These are phyloP conservation scores for Globisporangium nunn DNA, from an alignment of 352 stramenopile species.

Conservation along the genomic window DNA sequence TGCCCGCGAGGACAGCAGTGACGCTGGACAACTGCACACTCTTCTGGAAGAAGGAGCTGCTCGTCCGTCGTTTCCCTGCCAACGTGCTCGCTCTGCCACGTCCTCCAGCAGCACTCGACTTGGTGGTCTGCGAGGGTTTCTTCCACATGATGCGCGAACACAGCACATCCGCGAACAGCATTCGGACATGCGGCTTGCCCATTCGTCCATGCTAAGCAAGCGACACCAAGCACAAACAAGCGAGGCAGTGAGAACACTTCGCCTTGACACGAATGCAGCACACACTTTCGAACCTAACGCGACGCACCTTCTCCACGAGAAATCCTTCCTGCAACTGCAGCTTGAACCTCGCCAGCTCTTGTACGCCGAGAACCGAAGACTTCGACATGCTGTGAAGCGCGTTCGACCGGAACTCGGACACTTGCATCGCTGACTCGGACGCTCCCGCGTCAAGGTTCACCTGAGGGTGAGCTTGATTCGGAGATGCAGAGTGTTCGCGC, in stretches of 20 bases:
- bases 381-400: constrained; percentile 10
- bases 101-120: background rate
- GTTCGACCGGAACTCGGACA: background rate
- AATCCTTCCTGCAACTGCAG: constrained; percentile 28
- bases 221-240: background rate
- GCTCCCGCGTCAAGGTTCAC: background rate
- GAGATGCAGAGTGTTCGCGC: background rate
- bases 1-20: constrained; percentile 28
- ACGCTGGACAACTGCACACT: constrained; percentile 20
- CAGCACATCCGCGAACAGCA: constrained; percentile 28
- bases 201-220: constrained; percentile 25
- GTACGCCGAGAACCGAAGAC: constrained; percentile 9
- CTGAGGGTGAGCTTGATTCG: background rate
- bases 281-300: background rate
- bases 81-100: constrained; percentile 6
- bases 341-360: constrained; percentile 26
- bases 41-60: constrained; percentile 23
- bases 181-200: constrained; percentile 29
- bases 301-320: constrained; percentile 34
- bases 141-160: constrained; percentile 33
- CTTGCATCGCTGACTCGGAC: background rate
- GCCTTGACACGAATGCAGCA: background rate
- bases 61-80: constrained; percentile 3
- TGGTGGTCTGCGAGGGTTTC: constrained; percentile 16
- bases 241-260: background rate